Evolutionary conservation across 768 basidiomycete genomes (phyloP), one percentile per base, ranked within the genome.

Genomic region (Serendipita vermifera): DNA sequence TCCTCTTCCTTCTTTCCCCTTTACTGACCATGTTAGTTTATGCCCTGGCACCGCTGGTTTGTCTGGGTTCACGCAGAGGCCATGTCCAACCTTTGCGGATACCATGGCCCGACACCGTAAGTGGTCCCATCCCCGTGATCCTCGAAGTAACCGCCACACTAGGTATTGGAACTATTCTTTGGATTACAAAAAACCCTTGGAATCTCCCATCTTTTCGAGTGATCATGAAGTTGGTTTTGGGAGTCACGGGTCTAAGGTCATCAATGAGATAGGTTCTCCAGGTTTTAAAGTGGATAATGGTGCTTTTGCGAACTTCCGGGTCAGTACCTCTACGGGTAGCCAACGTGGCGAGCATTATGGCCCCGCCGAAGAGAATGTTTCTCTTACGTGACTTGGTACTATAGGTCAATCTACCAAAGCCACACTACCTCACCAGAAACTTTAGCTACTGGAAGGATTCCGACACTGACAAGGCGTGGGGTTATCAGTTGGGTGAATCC

Each of bases 81-180:
- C 17, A 51, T 51, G 46, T n/a, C 17, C 7, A 51, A 51, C 5
- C 24, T 24, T 24, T 51, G 46, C 24, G 46, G 46, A 24, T 27
- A 26, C 0, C 11, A 20, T 27, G 46, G 46, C n/a, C 46, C 46
- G 7, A 7, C 27, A 5, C 46, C 46, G 15, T 51, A 11, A 22
- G 46, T 51, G 20, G 9, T 1, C 9, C 9, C n/a, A n/a, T 9
- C n/a, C 9, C 9, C 9, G 9, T 36, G 9, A n/a, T 9, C 35
- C 0, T 9, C 22, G 0, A 5, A 51, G 5, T 20, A 26, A 20
- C 46, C 46, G 9, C 46, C 7, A 27, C 46, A 27, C 24, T n/a
- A 43, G 46, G 7, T 51, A 51, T n/a, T 51, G 46, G 46, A 51
- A 51, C 46, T 51, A 51, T 51, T 27, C 46, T 7, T n/a, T 31